These are phyloP conservation scores for Clavulina sp. DNA, from an alignment of 768 basidiomycete species.

Conservation along the genomic window DNA sequence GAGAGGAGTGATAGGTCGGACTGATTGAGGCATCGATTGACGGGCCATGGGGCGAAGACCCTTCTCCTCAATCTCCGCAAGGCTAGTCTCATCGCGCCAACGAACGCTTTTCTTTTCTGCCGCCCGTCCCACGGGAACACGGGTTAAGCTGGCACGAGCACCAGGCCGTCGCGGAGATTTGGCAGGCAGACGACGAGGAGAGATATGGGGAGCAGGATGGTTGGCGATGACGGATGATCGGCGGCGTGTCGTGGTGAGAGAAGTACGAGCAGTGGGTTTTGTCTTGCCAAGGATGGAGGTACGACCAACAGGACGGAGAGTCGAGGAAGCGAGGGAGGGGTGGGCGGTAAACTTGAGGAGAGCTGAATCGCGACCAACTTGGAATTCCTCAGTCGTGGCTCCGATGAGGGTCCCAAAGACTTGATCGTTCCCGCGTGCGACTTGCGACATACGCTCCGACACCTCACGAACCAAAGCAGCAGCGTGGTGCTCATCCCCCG, in stretches of 20 bases:
- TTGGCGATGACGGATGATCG: conserved; percentile 15
- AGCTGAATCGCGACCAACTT: conserved; percentile 17
- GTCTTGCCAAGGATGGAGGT: conserved; percentile 29
- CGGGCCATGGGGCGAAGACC: conserved; percentile 21
- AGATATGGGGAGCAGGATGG: conserved; percentile 12
- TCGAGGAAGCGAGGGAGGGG: conserved; percentile 28
- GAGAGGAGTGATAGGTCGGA: conserved; percentile 17
- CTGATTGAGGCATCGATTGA: conserved; percentile 9
- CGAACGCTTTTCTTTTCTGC: conserved; percentile 54
- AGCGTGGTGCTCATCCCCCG: conserved; percentile 14
- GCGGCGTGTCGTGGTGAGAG: conserved; percentile 21
- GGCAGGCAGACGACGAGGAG: conserved; percentile 32
- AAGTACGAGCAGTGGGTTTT: neutral
- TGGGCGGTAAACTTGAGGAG: conserved; percentile 38
- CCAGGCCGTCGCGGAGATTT: conserved; percentile 49
- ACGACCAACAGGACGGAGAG: conserved; percentile 15
- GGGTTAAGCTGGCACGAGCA: conserved; percentile 27
- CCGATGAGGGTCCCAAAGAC: conserved; percentile 51
- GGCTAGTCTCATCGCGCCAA: conserved; percentile 77
- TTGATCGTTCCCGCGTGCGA: conserved; percentile 53
- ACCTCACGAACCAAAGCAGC: conserved; percentile 30
- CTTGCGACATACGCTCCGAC: conserved; percentile 30
- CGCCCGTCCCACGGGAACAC: conserved; percentile 31
- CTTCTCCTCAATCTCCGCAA: conserved; percentile 55
- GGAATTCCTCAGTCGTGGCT: conserved; percentile 45